Percentiles rank a stretch among this genome's conserved stretches.
These are phyloP conservation scores for Astrephomene gubernaculifera DNA, from an alignment of 139 green algal species.

Conservation along the genomic window DNA sequence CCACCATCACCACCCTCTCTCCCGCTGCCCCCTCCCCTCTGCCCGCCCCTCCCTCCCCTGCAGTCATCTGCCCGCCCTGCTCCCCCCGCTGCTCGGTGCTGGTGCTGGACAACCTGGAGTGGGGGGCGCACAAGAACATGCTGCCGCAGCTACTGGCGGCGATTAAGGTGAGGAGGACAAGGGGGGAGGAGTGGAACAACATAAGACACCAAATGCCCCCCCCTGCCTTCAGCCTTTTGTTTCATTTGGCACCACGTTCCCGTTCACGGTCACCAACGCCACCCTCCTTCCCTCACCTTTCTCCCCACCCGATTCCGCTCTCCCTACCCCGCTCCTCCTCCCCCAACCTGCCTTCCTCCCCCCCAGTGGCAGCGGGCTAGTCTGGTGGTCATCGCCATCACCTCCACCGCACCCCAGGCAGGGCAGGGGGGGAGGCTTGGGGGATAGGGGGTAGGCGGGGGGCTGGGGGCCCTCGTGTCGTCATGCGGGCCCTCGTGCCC, in stretches of 20 bases:
- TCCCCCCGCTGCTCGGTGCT: not conserved
- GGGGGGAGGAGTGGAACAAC: not conserved
- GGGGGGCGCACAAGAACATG: slow-evolving; percentile 31
- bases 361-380: slow-evolving; percentile 21
- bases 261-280: too few relatives aligned
- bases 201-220: too few relatives aligned
- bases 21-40: too few relatives aligned
- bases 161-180: not conserved
- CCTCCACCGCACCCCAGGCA: slow-evolving; percentile 31
- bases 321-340: not conserved
- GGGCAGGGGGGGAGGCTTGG: not conserved
- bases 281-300: too few relatives aligned
- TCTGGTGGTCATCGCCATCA: slow-evolving; percentile 22
- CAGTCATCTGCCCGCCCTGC: slow-evolving; percentile 6
- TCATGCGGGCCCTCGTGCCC: too few relatives aligned
- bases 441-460: too few relatives aligned
- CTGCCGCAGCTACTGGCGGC: slow-evolving; percentile 45
- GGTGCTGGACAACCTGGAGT: slow-evolving; percentile 36
- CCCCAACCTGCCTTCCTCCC: not conserved
- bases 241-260: too few relatives aligned
- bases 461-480: too few relatives aligned
- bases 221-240: too few relatives aligned
- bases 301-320: not conserved
- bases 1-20: too few relatives aligned
- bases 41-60: not conserved